Evolutionary conservation across 768 basidiomycete genomes (phyloP), one percentile per base, ranked within the genome.

Genomic region (Suillus paluster): DNA sequence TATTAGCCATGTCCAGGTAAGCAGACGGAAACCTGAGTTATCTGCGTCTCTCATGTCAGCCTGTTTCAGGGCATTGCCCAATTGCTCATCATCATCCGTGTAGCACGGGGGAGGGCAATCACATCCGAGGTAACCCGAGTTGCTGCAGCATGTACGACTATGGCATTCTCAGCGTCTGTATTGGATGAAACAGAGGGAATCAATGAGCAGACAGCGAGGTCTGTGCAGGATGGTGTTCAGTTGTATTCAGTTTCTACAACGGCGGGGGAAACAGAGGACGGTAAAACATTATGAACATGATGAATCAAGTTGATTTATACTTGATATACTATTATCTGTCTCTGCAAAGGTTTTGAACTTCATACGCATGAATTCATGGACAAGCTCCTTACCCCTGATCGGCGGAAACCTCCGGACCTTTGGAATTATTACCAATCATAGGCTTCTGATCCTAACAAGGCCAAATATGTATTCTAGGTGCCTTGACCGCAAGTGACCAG

Each of bases 31-130:
- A 56, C 36, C 36, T 33, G 33, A 10, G 10, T 50, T n/a, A 30
- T n/a, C 19, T 11, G 27, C 10, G 19, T 30, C 30, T 17, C 21
- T 27, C 33, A 23, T 39, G 11, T 17, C n/a, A 27, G 15, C 23
- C 23, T 46, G 8, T 10, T 45, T 33, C 9, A 79, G 78, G 70
- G 67, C 27, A 75, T 80, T 57, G 71, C 73, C 0, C 72, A 77
- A 25, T 25, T 75, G 19, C 61, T 75, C 48, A 79, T 80, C 64
- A 71, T 78, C 61, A 66, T 75, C 23, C 74, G 78, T 4, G 74
- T 80, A 27, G 73, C 71, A 1, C 66, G 60, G 46, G 78, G 78
- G 6, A 58, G 63, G 2, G 71, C 71, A 14, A 70, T 70, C 58
- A 27, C 49, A 11, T 50, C 49, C 10, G 49, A 50, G 49, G 27